phyloP scores from a whole-genome alignment of 108 stramenopile genomes.

The Cyclotella atomus region DNA sequence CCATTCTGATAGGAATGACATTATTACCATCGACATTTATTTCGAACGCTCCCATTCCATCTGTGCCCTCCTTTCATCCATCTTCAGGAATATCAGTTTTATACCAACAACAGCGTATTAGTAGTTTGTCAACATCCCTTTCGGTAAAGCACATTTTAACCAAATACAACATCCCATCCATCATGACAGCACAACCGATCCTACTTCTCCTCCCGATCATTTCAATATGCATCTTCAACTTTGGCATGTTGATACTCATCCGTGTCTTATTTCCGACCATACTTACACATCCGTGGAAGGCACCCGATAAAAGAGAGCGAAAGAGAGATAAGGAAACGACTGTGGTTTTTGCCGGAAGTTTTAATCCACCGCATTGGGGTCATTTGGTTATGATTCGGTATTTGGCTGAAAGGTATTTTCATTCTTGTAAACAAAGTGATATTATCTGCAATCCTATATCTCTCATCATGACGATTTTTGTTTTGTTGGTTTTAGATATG shows the following conservation, averaged over 20 bases:
- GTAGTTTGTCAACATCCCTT: too few relatives aligned
- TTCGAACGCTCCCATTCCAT: too few relatives aligned
- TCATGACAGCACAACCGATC: neutral
- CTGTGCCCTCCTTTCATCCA: too few relatives aligned
- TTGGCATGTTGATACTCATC: constrained; percentile 20
- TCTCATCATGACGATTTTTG: too few relatives aligned
- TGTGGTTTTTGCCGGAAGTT: constrained; percentile 83
- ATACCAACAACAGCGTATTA: too few relatives aligned
- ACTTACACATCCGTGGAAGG: constrained; percentile 45
- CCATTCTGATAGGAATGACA: too few relatives aligned
- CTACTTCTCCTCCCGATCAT: neutral
- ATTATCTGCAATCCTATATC: too few relatives aligned
- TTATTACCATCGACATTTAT: too few relatives aligned
- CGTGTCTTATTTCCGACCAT: constrained; percentile 46
- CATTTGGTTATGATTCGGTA: constrained; percentile 84
- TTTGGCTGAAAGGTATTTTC: constrained; percentile 66
- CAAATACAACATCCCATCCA: neutral
- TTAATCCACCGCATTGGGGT: constrained; percentile 87
- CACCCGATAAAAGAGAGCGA: constrained; percentile 18
- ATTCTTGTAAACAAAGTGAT: too few relatives aligned
- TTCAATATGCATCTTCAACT: neutral
- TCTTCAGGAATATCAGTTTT: too few relatives aligned
- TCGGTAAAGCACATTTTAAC: too few relatives aligned
- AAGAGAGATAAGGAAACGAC: constrained; percentile 43
- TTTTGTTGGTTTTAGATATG: constrained; percentile 52